Conservation (phyloP, 306 rosid species). For the Fagus sylvatica region DNA sequence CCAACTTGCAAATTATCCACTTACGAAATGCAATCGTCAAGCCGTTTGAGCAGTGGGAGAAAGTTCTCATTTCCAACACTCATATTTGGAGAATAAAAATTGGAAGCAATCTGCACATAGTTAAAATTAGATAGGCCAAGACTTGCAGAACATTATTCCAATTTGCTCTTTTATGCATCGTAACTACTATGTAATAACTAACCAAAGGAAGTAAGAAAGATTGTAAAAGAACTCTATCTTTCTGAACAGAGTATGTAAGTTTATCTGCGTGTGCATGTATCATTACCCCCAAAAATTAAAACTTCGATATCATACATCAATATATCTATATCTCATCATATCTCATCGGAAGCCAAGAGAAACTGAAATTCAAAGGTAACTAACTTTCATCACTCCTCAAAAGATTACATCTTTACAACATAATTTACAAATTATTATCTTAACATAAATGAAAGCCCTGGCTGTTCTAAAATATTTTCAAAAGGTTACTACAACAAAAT, state of each 20-base stretch:
- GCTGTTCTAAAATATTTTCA: no score
- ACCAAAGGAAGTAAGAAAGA: not conserved
- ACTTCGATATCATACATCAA: no score
- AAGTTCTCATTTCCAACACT: slow-evolving; percentile 81
- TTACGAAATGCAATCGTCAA: slow-evolving; percentile 97
- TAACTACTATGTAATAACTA: not conserved
- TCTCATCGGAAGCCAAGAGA: no score
- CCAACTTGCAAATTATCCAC: slow-evolving; percentile 28
- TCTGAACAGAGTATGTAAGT: not conserved
- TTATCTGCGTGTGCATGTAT: no score
- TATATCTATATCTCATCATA: no score
- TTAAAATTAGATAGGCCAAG: slow-evolving; percentile 19
- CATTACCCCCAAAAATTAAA: no score
- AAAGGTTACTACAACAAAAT: no score
- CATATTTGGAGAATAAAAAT: slow-evolving; percentile 93
- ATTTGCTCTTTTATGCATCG: not conserved
- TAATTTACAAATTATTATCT: no score
- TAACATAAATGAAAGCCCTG: no score
- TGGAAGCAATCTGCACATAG: slow-evolving; percentile 74
- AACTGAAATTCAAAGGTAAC: no score
- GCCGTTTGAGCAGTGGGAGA: slow-evolving; percentile 87
- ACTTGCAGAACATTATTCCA: slow-evolving; percentile 13
- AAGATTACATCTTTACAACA: no score
- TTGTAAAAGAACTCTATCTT: not conserved
- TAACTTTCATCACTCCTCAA: no score